A percentile compares a stretch with the other conserved stretches of the same genome.
These are phyloP conservation scores for Eremothecium sinecaudum DNA, from an alignment of 1,139 yeast species.

Conservation along the genomic window DNA sequence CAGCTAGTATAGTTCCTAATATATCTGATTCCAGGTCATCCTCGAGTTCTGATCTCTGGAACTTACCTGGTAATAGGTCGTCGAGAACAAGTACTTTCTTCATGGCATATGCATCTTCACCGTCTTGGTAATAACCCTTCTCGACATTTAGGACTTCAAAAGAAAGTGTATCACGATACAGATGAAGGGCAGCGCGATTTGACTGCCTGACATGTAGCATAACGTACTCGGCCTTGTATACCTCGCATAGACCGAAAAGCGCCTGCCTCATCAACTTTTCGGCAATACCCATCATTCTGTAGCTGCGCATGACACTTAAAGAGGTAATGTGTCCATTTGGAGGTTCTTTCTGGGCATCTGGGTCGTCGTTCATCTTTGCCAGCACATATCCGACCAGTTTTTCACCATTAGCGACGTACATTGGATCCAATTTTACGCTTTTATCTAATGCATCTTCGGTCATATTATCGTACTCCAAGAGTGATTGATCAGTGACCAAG, in stretches of 20 bases:
- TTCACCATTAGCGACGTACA: constrained; percentile 55
- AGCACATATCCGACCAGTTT: constrained; percentile 88
- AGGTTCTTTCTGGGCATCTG: constrained; percentile 53
- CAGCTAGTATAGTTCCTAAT: constrained; percentile 30
- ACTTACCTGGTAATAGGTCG: constrained; percentile 49
- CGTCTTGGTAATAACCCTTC: constrained; percentile 85
- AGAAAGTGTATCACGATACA: constrained; percentile 75
- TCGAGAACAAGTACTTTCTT: constrained; percentile 52
- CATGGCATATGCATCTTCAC: constrained; percentile 99
- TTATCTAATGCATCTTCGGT: constrained; percentile 23
- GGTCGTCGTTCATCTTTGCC: constrained; percentile 95
- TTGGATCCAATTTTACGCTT: constrained; percentile 36
- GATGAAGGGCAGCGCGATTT: constrained; percentile 87
- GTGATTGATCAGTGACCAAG: constrained; percentile 29
- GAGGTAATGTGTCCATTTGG: constrained; percentile 95
- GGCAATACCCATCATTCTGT: constrained; percentile 91
- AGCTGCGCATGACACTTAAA: constrained; percentile 88
- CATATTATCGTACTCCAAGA: constrained; percentile 27
- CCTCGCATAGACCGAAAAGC: constrained; percentile 67
- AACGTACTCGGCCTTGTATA: constrained; percentile 74
- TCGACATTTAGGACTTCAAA: constrained; percentile 79
- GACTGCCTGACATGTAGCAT: constrained; percentile 90
- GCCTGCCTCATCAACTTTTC: constrained; percentile 89
- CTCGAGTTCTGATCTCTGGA: constrained; percentile 37
- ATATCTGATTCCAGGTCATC: constrained; percentile 46